These are phyloP conservation scores for Diaporthe destruens DNA, from an alignment of 2,329 filamentous ascomycete genomes.

Conservation along the genomic window DNA sequence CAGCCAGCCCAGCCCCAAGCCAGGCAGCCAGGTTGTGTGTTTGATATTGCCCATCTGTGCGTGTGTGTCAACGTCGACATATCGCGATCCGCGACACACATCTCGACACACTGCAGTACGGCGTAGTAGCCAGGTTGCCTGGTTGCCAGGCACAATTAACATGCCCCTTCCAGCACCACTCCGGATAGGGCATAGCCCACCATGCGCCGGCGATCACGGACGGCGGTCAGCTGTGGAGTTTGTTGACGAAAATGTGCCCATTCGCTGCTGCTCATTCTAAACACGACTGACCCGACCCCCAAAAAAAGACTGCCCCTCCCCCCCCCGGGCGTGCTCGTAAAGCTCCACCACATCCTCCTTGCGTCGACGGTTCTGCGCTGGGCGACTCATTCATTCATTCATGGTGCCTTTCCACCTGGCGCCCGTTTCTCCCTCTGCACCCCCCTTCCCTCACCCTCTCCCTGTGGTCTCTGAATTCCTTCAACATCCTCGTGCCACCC, in stretches of 20 bases:
- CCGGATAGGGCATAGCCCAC: conserved; percentile 6
- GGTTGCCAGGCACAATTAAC: background rate
- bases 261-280: conserved; percentile 29
- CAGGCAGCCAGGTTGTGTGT: too few relatives aligned
- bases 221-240: conserved; percentile 33
- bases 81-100: too few relatives aligned
- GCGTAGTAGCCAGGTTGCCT: too few relatives aligned
- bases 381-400: conserved; percentile 17
- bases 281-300: conserved; percentile 18
- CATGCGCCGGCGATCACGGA: conserved; percentile 30
- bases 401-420: conserved; percentile 8
- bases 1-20: too few relatives aligned
- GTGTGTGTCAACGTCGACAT: too few relatives aligned
- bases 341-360: conserved; percentile 30
- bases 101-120: background rate
- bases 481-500: background rate
- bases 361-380: conserved; percentile 6
- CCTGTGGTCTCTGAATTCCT: background rate
- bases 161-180: conserved; percentile 23
- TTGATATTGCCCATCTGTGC: too few relatives aligned
- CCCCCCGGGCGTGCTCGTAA: conserved; percentile 18
- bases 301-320: background rate
- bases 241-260: conserved; percentile 2
- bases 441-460: too few relatives aligned
- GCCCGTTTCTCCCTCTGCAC: background rate